Evolutionary conservation across 2,329 filamentous ascomycete species (phyloP).

Genomic region (Ophiostoma piceae): DNA sequence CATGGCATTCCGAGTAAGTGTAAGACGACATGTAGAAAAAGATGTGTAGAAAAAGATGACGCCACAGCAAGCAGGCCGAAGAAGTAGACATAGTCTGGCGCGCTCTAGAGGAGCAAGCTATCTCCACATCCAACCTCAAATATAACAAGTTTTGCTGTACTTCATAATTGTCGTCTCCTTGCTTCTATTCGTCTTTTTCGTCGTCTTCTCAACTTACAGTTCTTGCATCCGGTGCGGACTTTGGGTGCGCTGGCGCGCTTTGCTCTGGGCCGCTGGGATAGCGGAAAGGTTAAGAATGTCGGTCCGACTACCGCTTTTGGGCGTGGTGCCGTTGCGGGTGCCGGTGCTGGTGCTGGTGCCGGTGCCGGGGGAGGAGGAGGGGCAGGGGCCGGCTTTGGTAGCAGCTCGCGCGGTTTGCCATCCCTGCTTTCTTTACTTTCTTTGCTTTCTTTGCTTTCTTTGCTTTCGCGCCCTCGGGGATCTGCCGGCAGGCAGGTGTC

Average conservation of each 20-base stretch:
- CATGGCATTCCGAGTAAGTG: background rate
- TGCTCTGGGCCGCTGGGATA: constrained; percentile 32
- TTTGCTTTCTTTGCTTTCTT: background rate
- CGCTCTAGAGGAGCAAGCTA: background rate
- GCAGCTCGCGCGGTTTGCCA: background rate
- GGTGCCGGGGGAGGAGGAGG: no score
- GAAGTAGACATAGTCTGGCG: background rate
- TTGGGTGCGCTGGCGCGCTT: constrained; percentile 32
- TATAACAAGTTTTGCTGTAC: background rate
- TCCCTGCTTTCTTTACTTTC: background rate
- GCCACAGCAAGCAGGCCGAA: background rate
- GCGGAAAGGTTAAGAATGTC: constrained; percentile 32
- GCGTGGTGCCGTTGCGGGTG: no score
- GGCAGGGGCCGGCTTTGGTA: background rate
- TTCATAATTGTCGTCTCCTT: background rate
- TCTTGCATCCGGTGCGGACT: constrained; percentile 32
- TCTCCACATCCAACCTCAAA: background rate
- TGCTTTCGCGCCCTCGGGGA: background rate
- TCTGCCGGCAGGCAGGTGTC: background rate
- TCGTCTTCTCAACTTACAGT: constrained; percentile 26
- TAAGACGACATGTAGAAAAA: constrained; percentile 4
- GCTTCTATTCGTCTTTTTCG: no score
- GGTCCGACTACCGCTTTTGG: background rate
- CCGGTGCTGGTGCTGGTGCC: no score
- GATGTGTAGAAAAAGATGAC: background rate